These are phyloP conservation scores for Sherardia arvensis DNA, from an alignment of 257 asterid species.

Conservation along the genomic window DNA sequence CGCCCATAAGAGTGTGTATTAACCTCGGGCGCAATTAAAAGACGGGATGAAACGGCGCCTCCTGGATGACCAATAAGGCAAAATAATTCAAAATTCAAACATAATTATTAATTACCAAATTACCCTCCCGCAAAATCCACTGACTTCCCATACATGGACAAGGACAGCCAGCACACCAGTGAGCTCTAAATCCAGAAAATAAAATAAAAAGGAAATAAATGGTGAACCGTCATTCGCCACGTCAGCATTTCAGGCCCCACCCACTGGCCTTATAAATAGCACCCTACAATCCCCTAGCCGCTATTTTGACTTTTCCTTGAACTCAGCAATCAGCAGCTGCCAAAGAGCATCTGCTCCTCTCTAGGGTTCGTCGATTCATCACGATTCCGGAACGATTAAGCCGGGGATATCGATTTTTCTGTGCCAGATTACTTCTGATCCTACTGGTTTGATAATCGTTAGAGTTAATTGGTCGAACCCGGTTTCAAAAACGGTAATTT, in stretches of 20 bases:
- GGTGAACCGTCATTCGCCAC: slow-evolving; percentile 5
- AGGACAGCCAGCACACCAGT: slow-evolving; percentile 1
- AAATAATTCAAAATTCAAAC: slow-evolving; percentile 8
- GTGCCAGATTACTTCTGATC: neutral
- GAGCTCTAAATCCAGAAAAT: neutral
- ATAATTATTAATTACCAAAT: neutral
- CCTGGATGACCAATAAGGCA: neutral
- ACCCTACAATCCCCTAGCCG: no score
- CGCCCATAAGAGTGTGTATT: neutral
- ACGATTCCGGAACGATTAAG: neutral
- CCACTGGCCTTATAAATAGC: neutral
- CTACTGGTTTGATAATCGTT: neutral
- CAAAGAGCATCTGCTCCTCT: neutral
- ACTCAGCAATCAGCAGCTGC: slow-evolving; percentile 8
- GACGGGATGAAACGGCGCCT: slow-evolving; percentile 10
- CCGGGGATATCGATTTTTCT: neutral
- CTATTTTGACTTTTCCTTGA: neutral
- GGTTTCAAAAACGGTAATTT: slow-evolving; percentile 1
- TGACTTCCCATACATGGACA: neutral
- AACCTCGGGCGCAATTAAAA: neutral
- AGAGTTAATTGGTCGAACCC: slow-evolving; percentile 7
- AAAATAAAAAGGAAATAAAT: neutral
- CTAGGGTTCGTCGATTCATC: slow-evolving; percentile 8
- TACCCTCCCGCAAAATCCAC: neutral
- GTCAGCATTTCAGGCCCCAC: neutral